phyloP scores from a whole-genome alignment of 2,329 filamentous ascomycete species.

The Fusarium denticulatum region DNA sequence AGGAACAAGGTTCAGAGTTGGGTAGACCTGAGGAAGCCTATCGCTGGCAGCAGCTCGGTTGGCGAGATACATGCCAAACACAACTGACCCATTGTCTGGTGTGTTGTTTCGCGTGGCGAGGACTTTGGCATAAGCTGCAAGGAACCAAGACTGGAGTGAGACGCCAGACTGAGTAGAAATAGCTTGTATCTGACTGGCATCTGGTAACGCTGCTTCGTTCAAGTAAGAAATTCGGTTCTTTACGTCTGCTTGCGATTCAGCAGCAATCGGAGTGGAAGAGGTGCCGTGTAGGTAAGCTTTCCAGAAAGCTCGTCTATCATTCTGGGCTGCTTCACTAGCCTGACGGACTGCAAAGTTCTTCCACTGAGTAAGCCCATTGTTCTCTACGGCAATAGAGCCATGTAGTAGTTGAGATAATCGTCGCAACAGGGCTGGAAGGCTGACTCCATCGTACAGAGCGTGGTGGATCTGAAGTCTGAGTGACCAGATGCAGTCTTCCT shows the following conservation, averaged over 20 bases:
- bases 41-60: conserved; percentile 70
- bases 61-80: conserved; percentile 85
- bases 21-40: conserved; percentile 63
- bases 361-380: conserved; percentile 42
- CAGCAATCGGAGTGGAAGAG: background rate
- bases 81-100: conserved; percentile 47
- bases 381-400: background rate
- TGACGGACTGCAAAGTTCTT: conserved; percentile 31
- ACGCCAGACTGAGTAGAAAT: conserved; percentile 64
- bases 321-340: background rate
- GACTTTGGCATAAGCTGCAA: conserved; percentile 73
- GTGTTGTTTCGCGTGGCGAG: conserved; percentile 48
- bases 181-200: conserved; percentile 46
- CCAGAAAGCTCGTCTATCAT: conserved; percentile 53
- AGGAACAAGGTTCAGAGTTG: conserved; percentile 83
- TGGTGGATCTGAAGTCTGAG: conserved; percentile 78
- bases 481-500: conserved; percentile 34
- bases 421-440: conserved; percentile 71
- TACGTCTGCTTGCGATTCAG: background rate
- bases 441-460: conserved; percentile 87
- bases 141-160: conserved; percentile 77
- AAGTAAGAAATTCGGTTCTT: conserved; percentile 50
- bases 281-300: conserved; percentile 48
- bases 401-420: conserved; percentile 32
- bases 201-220: conserved; percentile 56